A percentile compares a stretch with the other conserved stretches of the same genome.
Conservation (phyloP, 306 rosid species). For the Potentilla sterilis region DNA sequence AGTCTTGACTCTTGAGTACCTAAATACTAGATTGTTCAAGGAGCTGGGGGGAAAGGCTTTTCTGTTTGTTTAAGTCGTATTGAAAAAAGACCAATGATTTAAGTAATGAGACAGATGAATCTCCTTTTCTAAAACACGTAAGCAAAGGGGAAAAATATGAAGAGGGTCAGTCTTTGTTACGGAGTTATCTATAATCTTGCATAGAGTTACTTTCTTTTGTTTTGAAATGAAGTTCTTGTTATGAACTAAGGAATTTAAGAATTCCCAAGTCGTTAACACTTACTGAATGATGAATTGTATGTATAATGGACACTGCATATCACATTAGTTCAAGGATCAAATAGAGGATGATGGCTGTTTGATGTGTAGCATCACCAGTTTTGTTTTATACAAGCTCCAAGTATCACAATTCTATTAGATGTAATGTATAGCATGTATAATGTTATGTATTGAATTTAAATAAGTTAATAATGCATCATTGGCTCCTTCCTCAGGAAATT, state of each 20-base stretch:
- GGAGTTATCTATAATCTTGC: neutral
- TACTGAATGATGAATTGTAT: neutral
- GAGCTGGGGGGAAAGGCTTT: neutral
- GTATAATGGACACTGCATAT: neutral
- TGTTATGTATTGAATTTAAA: neutral
- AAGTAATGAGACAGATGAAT: neutral
- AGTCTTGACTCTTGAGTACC: neutral
- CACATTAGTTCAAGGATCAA: neutral
- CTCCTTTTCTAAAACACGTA: neutral
- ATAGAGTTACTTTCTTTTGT: neutral
- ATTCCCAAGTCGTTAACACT: neutral
- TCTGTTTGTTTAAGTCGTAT: neutral
- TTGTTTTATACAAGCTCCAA: neutral
- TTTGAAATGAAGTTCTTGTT: neutral
- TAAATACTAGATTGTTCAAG: neutral
- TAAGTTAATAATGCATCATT: neutral
- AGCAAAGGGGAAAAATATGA: neutral
- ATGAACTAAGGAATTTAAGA: neutral
- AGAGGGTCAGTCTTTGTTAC: neutral
- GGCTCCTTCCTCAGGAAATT: constrained; percentile 44
- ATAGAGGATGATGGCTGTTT: neutral
- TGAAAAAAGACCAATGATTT: neutral
- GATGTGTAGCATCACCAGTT: neutral
- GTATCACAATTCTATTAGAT: neutral
- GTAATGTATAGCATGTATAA: neutral